Evolutionary conservation across 371 early-diverging fungal genomes (phyloP), one percentile per base, ranked within the genome.

Genomic region (Entomophthora muscae): DNA sequence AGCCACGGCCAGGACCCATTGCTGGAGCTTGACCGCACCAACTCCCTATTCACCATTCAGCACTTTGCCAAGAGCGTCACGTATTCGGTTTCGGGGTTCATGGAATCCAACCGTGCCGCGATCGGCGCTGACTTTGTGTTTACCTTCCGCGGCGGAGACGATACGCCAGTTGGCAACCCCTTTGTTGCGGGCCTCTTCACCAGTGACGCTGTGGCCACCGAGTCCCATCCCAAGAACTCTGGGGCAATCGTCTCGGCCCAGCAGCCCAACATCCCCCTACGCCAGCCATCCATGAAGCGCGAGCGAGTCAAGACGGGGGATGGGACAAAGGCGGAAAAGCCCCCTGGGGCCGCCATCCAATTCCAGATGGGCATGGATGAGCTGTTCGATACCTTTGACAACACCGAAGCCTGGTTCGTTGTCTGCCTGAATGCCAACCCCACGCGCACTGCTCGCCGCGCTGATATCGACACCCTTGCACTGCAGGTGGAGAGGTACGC

Each of bases 401-500:
- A 89, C 63, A 90, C 95, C 1, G 81, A 83, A 54, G 75, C 89
- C 21, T 95, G 94, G 88, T 87, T 86, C 66, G 71, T 94, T 57
- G 75, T 90, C 68, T 90, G 89, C 72, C 73, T 96, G 59, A 78
- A 82, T 54, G 85, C 89, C 5, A 85, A 88, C 23, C 17, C 10
- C 10, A 7, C 12, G 0, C 17, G 22, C 12, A 87, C 85, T 69
- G 72, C 76, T 21, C 80, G 82, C 66, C 73, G 80, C 56, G 69
- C 79, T 13, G 61, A 66, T 59, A n/a, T 57, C 13, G 57, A 57
- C 22, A 66, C 31, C 24, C 75, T 76, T 56, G 82, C 77, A 53
- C 70, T 79, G 2, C 90, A 90, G 64, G 75, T 89, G 1, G 75
- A 83, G 13, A 73, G 82, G 0, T 76, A 80, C 64, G 71, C 78